phyloP scores from a whole-genome alignment of 768 basidiomycete species.

The Suillus clintonianus region DNA sequence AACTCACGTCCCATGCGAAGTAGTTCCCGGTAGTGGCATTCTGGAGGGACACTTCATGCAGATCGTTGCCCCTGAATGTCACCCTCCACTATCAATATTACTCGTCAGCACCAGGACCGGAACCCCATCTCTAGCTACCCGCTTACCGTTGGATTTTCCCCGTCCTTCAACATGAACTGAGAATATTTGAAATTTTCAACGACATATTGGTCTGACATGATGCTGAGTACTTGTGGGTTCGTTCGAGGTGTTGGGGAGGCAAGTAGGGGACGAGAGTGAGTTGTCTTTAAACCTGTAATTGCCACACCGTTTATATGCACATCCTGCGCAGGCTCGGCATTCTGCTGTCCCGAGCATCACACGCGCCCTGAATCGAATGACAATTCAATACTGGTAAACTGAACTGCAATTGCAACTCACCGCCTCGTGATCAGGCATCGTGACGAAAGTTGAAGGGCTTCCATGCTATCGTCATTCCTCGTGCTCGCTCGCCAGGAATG shows the following conservation, averaged over 20 bases:
- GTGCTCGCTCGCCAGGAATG: no score
- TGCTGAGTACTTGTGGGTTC: no score
- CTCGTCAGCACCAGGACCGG: no score
- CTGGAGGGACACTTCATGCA: no score
- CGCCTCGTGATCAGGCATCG: background rate
- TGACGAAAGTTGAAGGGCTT: background rate
- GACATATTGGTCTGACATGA: no score
- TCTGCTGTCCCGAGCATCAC: background rate
- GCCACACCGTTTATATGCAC: background rate
- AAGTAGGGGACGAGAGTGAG: background rate
- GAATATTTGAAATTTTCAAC: no score
- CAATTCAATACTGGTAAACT: background rate
- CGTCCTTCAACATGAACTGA: no score
- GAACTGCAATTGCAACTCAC: background rate
- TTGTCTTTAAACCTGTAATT: background rate
- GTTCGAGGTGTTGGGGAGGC: background rate
- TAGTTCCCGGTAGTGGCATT: no score
- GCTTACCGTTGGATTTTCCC: background rate
- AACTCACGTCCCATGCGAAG: no score
- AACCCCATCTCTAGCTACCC: no score
- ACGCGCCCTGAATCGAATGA: background rate
- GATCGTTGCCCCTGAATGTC: no score
- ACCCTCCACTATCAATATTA: no score
- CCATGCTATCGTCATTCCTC: background rate
- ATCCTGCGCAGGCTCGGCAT: background rate